phyloP scores from a whole-genome alignment of 2,329 filamentous ascomycete genomes.

The Colletotrichum tanaceti region DNA sequence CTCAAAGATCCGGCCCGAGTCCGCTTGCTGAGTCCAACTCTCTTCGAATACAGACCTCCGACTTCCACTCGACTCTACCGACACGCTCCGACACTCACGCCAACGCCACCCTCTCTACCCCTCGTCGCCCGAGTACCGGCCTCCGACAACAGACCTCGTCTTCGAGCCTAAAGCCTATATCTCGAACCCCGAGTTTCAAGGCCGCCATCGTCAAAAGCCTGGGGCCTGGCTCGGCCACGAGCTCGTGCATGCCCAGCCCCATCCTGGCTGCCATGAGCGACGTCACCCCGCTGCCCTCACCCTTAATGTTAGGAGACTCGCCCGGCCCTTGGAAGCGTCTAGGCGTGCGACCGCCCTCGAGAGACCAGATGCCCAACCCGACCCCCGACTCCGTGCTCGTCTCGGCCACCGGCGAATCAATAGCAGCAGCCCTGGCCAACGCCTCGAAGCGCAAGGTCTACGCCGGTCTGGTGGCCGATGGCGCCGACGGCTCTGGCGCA shows the following conservation, averaged over 20 bases:
- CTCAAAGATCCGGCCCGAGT: constrained; percentile 28
- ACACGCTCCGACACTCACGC: constrained; percentile 47
- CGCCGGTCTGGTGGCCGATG: constrained; percentile 56
- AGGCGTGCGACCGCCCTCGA: constrained; percentile 59
- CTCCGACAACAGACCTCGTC: constrained; percentile 56
- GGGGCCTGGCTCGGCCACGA: constrained; percentile 66
- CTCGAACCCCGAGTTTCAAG: constrained; percentile 71
- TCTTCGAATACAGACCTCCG: constrained; percentile 55
- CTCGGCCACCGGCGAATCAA: constrained; percentile 63
- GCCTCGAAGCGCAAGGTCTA: constrained; percentile 70
- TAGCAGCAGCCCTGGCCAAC: constrained; percentile 61
- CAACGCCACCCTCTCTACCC: constrained; percentile 49
- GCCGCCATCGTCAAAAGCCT: constrained; percentile 63
- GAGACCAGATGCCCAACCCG: constrained; percentile 54
- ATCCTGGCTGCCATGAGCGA: constrained; percentile 81
- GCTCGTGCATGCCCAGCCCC: constrained; percentile 77
- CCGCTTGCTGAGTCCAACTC: constrained; percentile 41
- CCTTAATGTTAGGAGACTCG: constrained; percentile 73
- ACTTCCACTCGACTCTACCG: constrained; percentile 43
- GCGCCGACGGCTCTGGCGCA: constrained; percentile 43
- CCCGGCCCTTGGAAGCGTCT: constrained; percentile 74
- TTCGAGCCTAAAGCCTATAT: constrained; percentile 63
- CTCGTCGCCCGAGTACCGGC: constrained; percentile 40
- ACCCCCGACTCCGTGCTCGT: constrained; percentile 61
- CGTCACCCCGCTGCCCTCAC: constrained; percentile 82